Evolutionary conservation across 371 early-diverging fungal species (phyloP), one percentile per base, ranked within the genome.

Genomic region (Dinochytrium kinnereticum): DNA sequence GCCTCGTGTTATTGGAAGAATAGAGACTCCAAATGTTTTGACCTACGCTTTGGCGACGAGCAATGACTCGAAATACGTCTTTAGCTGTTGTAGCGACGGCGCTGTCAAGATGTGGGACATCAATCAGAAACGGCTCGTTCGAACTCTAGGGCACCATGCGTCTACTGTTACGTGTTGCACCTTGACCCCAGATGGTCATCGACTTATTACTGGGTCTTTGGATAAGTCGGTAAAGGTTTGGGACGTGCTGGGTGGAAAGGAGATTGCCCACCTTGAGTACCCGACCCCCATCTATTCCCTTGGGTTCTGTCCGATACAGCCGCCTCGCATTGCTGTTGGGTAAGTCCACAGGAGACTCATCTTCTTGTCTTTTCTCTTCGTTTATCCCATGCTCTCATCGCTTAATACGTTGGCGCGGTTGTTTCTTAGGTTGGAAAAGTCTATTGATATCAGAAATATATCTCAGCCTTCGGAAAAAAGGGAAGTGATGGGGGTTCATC

Each of bases 1-100:
- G 5, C 76, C 76, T 19, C n/a, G 76, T 72, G 67, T 89, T 88
- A 49, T 89, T 55, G 69, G 69, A 37, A 53, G 49, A 38, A 68
- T 76, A 31, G 64, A 71, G 3, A 76, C 72, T 2, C 51, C 40
- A 5, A 68, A 68, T 10, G n/a, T 59, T 31, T 39, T 73, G 15
- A 76, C 69, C 26, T 76, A 76, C 40, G 68, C 77, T 7, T 38
- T 76, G 21, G 61, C 73, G 0, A n/a, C 59, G 21, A 64, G 69
- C 21, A 71, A 68, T 36, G 73, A 76, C 51, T 72, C 72, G 24
- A 28, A 40, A 49, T 33, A 31, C 40, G 24, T 17, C 15, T 53
- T 72, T 38, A 53, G 55, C 39, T 74, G 77, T 37, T 69, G 73
- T 30, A 31, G 59, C 31, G 77, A 76, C 40, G 59, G 67, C 44